Evolutionary conservation across 805 yeast genomes (phyloP).

Genomic region (Candida loeiensis): DNA sequence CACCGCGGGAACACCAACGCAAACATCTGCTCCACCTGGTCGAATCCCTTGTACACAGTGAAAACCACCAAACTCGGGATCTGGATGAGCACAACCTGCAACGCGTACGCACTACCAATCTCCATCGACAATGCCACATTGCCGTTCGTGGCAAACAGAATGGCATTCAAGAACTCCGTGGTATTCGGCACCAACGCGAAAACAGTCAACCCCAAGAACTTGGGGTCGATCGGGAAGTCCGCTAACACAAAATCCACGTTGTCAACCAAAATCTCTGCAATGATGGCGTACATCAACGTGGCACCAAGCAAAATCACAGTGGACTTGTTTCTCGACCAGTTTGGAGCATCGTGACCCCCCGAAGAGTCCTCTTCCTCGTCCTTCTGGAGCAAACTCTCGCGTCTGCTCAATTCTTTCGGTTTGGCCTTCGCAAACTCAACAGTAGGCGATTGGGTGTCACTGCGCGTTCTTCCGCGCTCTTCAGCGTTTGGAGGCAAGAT

Average conservation of each 20-base stretch:
- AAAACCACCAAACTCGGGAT: slow-evolving; percentile 85
- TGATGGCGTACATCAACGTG: slow-evolving; percentile 82
- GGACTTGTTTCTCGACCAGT: slow-evolving; percentile 88
- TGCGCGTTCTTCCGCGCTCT: slow-evolving; percentile 8
- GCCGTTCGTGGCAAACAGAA: slow-evolving; percentile 93
- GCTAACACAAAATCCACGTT: slow-evolving; percentile 85
- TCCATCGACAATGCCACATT: slow-evolving; percentile 97
- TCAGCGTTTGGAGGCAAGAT: slow-evolving; percentile 2
- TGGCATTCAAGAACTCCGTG: slow-evolving; percentile 94
- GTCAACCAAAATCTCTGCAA: slow-evolving; percentile 91
- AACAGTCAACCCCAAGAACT: slow-evolving; percentile 87
- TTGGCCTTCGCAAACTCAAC: background rate
- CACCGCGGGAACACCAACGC: slow-evolving; percentile 90
- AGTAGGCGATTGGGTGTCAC: slow-evolving; percentile 1
- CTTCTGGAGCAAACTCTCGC: slow-evolving; percentile 7
- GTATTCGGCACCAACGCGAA: slow-evolving; percentile 97
- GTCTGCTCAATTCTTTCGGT: slow-evolving; percentile 3
- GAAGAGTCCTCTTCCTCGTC: slow-evolving; percentile 28
- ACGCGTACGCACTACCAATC: slow-evolving; percentile 95
- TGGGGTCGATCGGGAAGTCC: slow-evolving; percentile 80
- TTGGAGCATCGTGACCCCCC: slow-evolving; percentile 95
- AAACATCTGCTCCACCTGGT: slow-evolving; percentile 50
- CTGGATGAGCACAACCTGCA: slow-evolving; percentile 91
- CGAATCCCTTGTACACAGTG: slow-evolving; percentile 49
- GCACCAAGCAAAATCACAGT: slow-evolving; percentile 79